Evolutionary conservation across 2,329 filamentous ascomycete species (phyloP), one percentile per base, ranked within the genome.

Genomic region (Mycocentrospora acerina): DNA sequence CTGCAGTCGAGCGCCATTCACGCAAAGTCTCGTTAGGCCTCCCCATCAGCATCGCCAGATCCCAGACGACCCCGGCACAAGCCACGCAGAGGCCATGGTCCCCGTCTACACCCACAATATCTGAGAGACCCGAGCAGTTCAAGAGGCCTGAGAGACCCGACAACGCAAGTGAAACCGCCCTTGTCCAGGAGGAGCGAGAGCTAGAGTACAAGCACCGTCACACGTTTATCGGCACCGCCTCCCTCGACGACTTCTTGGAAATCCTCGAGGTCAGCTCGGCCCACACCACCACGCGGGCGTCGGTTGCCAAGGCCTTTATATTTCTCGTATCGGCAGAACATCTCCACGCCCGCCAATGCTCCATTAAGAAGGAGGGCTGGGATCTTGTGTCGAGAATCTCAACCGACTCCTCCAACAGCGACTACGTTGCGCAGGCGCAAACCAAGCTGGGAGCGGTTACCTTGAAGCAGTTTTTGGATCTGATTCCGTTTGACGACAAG

Each of bases 201-300:
- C 46, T 62, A 3, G 55, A 62, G 33, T 63, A 64, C 50, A 57
- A 62, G 29, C 54, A 62, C 37, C 60, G 60, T 19, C 60, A 64
- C 45, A 63, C 54, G 7, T 64, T 63, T 32, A 49, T 64, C 29
- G 61, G 61, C 24, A 60, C 61, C 2, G 57, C 57, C 4, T 64
- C 59, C 0, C 46, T 64, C 1, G 51, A 62, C 40, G 44, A 55
- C 35, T 64, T 63, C 32, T 51, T 64, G 14, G 49, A 57, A 10
- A 32, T 51, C 4, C 54, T 64, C 4, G 59, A 62, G 8, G 40
- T 58, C 3, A 45, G 52, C 0, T 28, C 51, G 2, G 28, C 44
- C 2, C 42, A 50, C 28, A 55, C 25, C 3, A 60, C 53, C 4
- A 54, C 48, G 12, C 57, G 53, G 25, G 27, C 39, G 7, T 42